phyloP scores from a whole-genome alignment of 2,329 filamentous ascomycete species.

The Camptophora hylomeconis region DNA sequence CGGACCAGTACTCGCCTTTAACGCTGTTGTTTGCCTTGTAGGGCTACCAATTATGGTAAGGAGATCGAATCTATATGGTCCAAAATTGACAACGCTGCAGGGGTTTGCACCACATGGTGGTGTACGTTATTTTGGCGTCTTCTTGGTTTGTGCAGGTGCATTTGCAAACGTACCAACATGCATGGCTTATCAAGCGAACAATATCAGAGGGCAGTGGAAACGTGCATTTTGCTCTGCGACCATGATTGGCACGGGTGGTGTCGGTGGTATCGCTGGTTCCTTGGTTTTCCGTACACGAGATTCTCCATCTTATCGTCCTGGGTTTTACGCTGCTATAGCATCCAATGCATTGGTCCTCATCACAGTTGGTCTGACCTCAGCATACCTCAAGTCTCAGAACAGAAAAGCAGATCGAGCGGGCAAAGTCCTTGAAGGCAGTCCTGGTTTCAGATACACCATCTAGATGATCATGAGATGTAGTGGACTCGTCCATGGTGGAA shows the following conservation, averaged over 20 bases:
- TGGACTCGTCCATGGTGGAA: no score
- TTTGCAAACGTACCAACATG: conserved; percentile 63
- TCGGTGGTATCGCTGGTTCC: conserved; percentile 64
- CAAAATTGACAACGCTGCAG: conserved; percentile 2
- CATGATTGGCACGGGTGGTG: conserved; percentile 60
- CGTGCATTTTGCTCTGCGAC: conserved; percentile 65
- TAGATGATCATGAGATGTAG: no score
- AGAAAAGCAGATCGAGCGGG: conserved; percentile 33
- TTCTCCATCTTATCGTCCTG: conserved; percentile 21
- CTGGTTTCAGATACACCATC: conserved; percentile 26
- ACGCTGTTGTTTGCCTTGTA: conserved; percentile 52
- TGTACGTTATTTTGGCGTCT: conserved; percentile 60
- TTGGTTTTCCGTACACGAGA: conserved; percentile 50
- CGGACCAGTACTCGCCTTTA: conserved; percentile 52
- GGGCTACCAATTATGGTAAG: conserved; percentile 44
- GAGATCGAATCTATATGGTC: no score
- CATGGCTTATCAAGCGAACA: conserved; percentile 74
- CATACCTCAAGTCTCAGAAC: conserved; percentile 43
- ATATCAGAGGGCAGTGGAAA: conserved; percentile 80
- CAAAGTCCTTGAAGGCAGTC: conserved; percentile 35
- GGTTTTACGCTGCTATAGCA: conserved; percentile 22
- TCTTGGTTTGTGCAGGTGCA: conserved; percentile 58
- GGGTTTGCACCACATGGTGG: conserved; percentile 29
- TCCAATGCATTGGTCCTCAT: conserved; percentile 44
- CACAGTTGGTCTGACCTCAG: conserved; percentile 38